Conservation (phyloP, 2,329 filamentous ascomycete species). For the Bipolaris gigantea region DNA sequence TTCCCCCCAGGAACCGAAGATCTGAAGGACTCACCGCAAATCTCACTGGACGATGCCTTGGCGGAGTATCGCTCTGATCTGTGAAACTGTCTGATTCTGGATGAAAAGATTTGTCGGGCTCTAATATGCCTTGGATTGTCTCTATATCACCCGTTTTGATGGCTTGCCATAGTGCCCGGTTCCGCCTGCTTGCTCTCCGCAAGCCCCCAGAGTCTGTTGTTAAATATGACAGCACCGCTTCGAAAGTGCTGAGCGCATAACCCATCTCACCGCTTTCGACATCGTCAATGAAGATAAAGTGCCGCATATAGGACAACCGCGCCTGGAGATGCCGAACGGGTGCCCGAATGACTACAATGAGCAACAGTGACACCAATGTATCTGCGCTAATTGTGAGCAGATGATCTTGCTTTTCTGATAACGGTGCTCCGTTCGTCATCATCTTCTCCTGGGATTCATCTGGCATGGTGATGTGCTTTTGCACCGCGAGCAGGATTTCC, state of each 20-base stretch:
- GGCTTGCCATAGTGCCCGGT: conserved; percentile 86
- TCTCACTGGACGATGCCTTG: conserved; percentile 32
- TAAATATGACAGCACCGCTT: conserved; percentile 89
- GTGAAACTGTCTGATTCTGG: conserved; percentile 33
- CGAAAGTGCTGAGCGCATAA: conserved; percentile 93
- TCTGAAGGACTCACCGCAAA: conserved; percentile 40
- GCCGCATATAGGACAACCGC: conserved; percentile 88
- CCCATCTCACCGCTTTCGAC: conserved; percentile 95
- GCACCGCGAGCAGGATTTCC: conserved; percentile 73
- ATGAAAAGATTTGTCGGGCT: conserved; percentile 61
- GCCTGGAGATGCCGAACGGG: conserved; percentile 87
- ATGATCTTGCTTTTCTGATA: conserved; percentile 57
- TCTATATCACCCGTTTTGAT: conserved; percentile 74
- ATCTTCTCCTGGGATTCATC: conserved; percentile 38
- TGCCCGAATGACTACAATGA: conserved; percentile 90
- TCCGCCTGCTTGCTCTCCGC: conserved; percentile 80
- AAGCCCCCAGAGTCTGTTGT: conserved; percentile 78
- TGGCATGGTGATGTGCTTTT: conserved; percentile 76
- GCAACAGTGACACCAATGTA: conserved; percentile 84
- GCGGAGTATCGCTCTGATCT: conserved; percentile 31
- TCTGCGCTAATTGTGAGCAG: conserved; percentile 78
- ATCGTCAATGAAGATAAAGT: conserved; percentile 97
- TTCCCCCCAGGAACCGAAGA: conserved; percentile 28
- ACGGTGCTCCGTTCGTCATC: conserved; percentile 26
- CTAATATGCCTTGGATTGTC: conserved; percentile 76